Evolutionary conservation across 2,329 filamentous ascomycete species (phyloP), one percentile per base, ranked within the genome.

Genomic region (Tolypocladium tropicale): DNA sequence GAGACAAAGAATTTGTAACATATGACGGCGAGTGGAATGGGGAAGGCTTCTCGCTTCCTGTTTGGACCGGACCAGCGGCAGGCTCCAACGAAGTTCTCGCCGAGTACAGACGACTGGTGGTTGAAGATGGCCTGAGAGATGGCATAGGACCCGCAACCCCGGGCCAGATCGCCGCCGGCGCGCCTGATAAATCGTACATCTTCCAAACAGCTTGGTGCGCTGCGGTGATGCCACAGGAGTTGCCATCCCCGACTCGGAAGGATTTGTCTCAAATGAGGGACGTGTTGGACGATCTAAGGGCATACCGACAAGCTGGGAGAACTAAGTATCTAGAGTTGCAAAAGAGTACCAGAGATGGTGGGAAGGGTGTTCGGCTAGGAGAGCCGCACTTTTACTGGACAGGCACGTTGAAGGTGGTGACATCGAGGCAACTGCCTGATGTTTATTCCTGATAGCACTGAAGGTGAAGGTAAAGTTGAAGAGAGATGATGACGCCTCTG

Each of bases 181-280:
- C 76, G 5, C 80, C 80, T 5, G 52, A 64, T 0, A 67, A 70
- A 0, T 67, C 71, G 1, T 74, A 73, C 55, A 65, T 84, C 41
- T 83, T 77, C 60, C 70, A 76, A 32, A 73, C 71, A 1, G 80
- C 80, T 0, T 84, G 81, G 81, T 73, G 75, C 57, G 72, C 80
- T 54, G 60, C 81, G 16, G 57, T 80, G 3, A 67, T 74, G 58
- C 74, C 75, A 9, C 53, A 48, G 0, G 57, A 59, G 16, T 58
- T 73, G 32, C 55, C 54, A 4, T 48, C 59, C 25, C 75, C 74
- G 0, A 58, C 62, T 4, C 56, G 53, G 33, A 56, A 46, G 9
- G 67, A 72, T 7, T 57, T 77, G 18, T 55, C 60, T 34, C 62
- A 57, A n/a, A 77, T 78, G 76, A 62, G 58, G 39, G 75, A 78